These are phyloP conservation scores for Dentipellis fragilis DNA, from an alignment of 768 basidiomycete genomes.

Conservation along the genomic window DNA sequence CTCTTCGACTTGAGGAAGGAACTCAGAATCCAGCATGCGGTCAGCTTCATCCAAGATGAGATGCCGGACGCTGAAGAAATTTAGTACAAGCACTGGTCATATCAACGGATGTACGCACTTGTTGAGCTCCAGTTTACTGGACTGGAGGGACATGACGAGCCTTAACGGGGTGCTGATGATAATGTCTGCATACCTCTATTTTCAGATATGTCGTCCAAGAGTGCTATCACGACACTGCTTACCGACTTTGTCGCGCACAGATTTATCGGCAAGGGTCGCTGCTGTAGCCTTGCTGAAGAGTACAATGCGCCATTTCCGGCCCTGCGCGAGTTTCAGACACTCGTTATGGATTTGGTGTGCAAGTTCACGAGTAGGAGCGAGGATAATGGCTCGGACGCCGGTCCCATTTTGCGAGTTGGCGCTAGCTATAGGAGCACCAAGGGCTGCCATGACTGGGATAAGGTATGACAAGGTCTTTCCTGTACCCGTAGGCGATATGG, in stretches of 20 bases:
- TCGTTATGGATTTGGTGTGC: conserved; percentile 94
- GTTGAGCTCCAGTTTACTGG: conserved; percentile 51
- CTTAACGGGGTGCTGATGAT: conserved; percentile 90
- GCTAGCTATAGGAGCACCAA: conserved; percentile 45
- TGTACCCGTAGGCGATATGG: conserved; percentile 94
- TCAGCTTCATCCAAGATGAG: conserved; percentile 88
- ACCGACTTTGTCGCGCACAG: conserved; percentile 70
- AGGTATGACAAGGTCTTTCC: conserved; percentile 95
- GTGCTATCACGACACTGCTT: conserved; percentile 18
- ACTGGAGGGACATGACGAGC: conserved; percentile 70
- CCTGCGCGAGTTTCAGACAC: conserved; percentile 69
- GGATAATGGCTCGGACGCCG: conserved; percentile 69
- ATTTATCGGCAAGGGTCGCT: conserved; percentile 64
- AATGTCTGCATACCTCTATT: conserved; percentile 47
- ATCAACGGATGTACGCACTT: conserved; percentile 44
- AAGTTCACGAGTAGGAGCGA: conserved; percentile 93
- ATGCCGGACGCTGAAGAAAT: conserved; percentile 59
- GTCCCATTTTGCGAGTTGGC: conserved; percentile 32
- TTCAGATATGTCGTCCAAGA: background rate
- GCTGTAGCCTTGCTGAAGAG: conserved; percentile 89
- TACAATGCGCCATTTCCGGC: conserved; percentile 73
- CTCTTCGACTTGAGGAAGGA: conserved; percentile 81
- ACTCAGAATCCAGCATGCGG: conserved; percentile 82
- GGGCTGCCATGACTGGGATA: conserved; percentile 61
- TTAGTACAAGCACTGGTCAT: conserved; percentile 4